A percentile compares a stretch with the other conserved stretches of the same genome.
Conservation (phyloP, 345 rosid genomes). For the Murraya koenigii region DNA sequence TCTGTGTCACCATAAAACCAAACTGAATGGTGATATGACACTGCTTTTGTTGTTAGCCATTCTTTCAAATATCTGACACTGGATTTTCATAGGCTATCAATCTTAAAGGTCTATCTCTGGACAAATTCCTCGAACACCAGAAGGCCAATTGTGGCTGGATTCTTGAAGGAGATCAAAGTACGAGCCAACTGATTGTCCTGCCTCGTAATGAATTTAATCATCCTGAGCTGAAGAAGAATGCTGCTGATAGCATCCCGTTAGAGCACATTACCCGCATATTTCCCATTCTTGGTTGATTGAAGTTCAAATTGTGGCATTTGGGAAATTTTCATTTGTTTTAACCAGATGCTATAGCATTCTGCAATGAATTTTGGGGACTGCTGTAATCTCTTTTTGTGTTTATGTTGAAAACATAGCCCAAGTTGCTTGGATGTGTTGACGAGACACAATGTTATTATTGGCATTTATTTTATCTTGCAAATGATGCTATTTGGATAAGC, state of each 20-base stretch:
- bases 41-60: neutral
- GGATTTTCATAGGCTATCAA: constrained; percentile 61
- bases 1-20: neutral
- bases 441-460: neutral
- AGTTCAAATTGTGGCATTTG: neutral
- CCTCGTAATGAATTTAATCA: constrained; percentile 76
- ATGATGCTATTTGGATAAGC: neutral
- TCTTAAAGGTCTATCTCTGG: constrained; percentile 75
- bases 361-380: neutral
- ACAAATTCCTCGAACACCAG: constrained; percentile 82
- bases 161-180: constrained; percentile 66
- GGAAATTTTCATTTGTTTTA: neutral
- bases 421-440: neutral
- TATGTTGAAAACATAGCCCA: constrained; percentile 1
- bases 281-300: constrained; percentile 79
- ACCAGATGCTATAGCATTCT: neutral
- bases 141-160: constrained; percentile 65
- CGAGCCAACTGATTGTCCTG: constrained; percentile 50
- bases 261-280: constrained; percentile 87
- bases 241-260: constrained; percentile 62
- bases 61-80: neutral
- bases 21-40: neutral
- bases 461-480: neutral
- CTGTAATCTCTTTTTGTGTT: neutral
- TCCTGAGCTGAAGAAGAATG: constrained; percentile 80